Evolutionary conservation across 176 grass and related monocot genomes (phyloP).

Genomic region (Eremochloa ophiuroides): DNA sequence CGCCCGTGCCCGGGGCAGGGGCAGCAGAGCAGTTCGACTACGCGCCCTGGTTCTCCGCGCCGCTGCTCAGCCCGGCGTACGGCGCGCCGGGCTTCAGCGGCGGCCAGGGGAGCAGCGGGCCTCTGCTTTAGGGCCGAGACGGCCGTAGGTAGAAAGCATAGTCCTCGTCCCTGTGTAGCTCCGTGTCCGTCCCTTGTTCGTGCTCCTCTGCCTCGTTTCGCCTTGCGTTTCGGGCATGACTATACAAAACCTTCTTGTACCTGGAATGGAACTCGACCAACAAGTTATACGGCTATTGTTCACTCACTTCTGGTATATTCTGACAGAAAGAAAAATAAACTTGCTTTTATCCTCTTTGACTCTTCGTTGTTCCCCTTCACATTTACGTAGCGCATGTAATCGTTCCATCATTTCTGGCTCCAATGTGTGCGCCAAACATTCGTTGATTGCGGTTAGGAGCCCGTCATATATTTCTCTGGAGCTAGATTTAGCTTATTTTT

Average conservation of each 20-base stretch:
- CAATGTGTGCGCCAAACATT: too few species aligned
- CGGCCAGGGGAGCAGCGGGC: not conserved
- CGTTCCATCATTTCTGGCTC: too few species aligned
- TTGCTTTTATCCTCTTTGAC: not conserved
- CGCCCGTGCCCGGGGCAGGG: not conserved
- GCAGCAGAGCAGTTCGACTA: conserved; percentile 26
- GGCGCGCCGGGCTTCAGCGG: conserved; percentile 20
- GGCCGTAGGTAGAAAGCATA: not conserved
- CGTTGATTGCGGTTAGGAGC: too few species aligned
- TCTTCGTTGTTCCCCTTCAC: not conserved
- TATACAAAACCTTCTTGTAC: not conserved
- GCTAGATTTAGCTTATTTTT: too few species aligned
- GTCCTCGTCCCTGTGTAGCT: not conserved
- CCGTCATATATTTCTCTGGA: too few species aligned
- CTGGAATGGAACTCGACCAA: not conserved
- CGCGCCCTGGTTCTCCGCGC: conserved; percentile 45
- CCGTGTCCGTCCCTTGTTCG: not conserved
- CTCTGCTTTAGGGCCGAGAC: not conserved
- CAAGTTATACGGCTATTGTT: not conserved
- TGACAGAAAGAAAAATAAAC: not conserved
- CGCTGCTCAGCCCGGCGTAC: conserved; percentile 51
- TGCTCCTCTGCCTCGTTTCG: not conserved
- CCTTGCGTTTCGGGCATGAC: too few species aligned
- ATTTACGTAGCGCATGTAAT: too few species aligned
- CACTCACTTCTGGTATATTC: not conserved